Percentiles rank a stretch among this genome's conserved stretches.
Evolutionary conservation across 1,139 yeast genomes (phyloP).

Genomic region (Taiozyma sp.): DNA sequence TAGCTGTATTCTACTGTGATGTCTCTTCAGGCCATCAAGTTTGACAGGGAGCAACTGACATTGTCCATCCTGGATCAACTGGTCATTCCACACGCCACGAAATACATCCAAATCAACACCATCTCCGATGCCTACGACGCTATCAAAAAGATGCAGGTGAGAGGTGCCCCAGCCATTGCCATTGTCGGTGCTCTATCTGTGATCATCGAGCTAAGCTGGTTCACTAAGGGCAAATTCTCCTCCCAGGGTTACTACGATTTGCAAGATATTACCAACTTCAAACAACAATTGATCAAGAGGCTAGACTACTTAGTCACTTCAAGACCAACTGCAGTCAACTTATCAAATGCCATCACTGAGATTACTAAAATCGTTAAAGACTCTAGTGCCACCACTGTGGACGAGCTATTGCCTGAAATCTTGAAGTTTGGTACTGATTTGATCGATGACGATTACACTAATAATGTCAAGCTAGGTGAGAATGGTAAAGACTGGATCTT

Average conservation of each 20-base stretch:
- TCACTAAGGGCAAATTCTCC: slow-evolving; percentile 21
- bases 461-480: slow-evolving; percentile 73
- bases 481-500: slow-evolving; percentile 74
- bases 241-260: slow-evolving; percentile 31
- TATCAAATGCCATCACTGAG: slow-evolving; percentile 71
- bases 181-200: slow-evolving; percentile 86
- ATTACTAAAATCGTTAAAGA: slow-evolving; percentile 38
- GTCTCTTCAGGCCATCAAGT: slow-evolving; percentile 64
- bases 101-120: slow-evolving; percentile 54
- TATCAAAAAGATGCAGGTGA: slow-evolving; percentile 85
- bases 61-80: slow-evolving; percentile 78
- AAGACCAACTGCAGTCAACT: slow-evolving; percentile 94
- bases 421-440: slow-evolving; percentile 51
- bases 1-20: slow-evolving; percentile 11
- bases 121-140: slow-evolving; percentile 76
- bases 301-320: slow-evolving; percentile 69
- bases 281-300: slow-evolving; percentile 35
- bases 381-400: slow-evolving; percentile 22
- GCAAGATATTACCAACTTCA: slow-evolving; percentile 25
- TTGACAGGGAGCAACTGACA: slow-evolving; percentile 39
- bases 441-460: slow-evolving; percentile 70
- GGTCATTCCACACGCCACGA: slow-evolving; percentile 72
- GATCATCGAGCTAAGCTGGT: slow-evolving; percentile 56
- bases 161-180: slow-evolving; percentile 99
- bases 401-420: slow-evolving; percentile 36